phyloP scores from a whole-genome alignment of 306 rosid genomes.

The Castanopsis chinensis region DNA sequence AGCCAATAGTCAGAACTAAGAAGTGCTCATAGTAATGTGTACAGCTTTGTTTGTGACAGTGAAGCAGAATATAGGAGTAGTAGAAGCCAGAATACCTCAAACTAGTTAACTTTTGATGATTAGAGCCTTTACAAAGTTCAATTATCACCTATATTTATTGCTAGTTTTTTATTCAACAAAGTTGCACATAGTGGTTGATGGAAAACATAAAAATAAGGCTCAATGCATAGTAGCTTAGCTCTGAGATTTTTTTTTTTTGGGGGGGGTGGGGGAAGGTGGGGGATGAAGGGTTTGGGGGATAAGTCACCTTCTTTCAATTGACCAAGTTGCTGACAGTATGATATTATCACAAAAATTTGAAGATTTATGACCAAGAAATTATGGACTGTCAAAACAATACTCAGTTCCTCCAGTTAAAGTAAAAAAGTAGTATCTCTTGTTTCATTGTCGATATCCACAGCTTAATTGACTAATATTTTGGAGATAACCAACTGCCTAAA shows the following conservation, averaged over 20 bases:
- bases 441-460: not conserved
- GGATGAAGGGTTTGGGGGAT: too few relatives aligned
- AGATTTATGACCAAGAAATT: not conserved
- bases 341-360: not conserved
- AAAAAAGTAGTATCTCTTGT: not conserved
- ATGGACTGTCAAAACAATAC: not conserved
- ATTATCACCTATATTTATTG: not conserved
- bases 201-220: not conserved
- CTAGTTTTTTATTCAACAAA: not conserved
- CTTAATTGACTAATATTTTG: not conserved
- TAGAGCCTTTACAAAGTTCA: not conserved
- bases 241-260: not conserved
- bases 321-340: not conserved
- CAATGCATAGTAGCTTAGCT: not conserved
- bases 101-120: not conserved
- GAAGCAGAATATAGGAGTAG: not conserved
- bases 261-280: too few relatives aligned
- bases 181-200: not conserved
- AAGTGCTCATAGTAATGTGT: not conserved
- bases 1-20: not conserved
- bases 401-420: not conserved
- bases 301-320: not conserved
- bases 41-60: not conserved
- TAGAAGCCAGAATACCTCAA: not conserved
- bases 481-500: not conserved